Base-by-base conservation (phyloP, 441 rosid genomes). In the Francoa sonchifolia region DNA sequence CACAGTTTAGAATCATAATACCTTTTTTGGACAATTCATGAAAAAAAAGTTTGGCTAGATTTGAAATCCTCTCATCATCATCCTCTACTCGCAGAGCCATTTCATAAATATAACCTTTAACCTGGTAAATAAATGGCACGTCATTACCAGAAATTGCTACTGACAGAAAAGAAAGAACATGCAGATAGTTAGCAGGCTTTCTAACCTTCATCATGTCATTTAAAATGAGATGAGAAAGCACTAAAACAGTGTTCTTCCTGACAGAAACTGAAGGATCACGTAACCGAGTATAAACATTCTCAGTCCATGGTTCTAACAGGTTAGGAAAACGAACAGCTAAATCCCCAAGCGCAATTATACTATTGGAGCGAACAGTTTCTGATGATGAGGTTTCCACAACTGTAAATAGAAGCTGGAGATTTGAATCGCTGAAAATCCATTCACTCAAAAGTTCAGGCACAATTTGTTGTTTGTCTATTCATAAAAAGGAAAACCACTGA, bases 161-260 rank as follows among this genome's bases (percentile, higher is more conserved):
- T 15, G 0, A 21, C 18, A 7, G 8, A 23, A 15, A 11, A 29
- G 33, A n/a, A 33, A 27, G 39, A 57, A 40, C 21, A 36, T 39
- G 45, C 47, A 43, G 40, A 19, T 25, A 15, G 21, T 35, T 51
- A 32, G 49, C 36, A 48, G 61, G 22, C 2, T 38, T 37, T 58
- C 66, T 23, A 25, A 90, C 96, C 95, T 87, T 92, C 99, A 92
- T 92, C 99, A 92, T 92, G 59, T 92, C 99, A 68, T 92, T 92
- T 69, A 87, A 58, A 66, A 92, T 92, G 58, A 92, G 95, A 71
- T 87, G 99, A 36, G 97, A 92, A 52, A 92, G 97, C 59, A 92
- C 97, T 62, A 92, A 63, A 54, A 92, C 99, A 41, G 95, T 97
- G 72, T 92, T 92, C 78, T 92, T 86, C 69, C 97, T 64, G 45